Evolutionary conservation across 2,329 filamentous ascomycete species (phyloP).

Genomic region (Colletotrichum euphorbiae): DNA sequence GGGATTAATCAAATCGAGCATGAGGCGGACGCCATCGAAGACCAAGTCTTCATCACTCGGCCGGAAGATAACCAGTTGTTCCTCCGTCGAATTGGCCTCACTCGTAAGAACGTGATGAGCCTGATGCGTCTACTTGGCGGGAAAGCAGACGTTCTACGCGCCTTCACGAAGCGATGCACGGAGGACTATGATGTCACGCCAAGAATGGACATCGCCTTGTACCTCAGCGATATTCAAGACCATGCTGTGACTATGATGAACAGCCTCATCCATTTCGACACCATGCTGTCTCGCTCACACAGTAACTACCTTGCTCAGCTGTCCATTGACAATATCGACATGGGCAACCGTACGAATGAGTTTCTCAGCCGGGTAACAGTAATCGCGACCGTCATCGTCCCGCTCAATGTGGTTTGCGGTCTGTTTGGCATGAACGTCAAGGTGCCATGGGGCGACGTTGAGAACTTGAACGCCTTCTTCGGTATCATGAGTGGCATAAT

Average conservation of each 20-base stretch:
- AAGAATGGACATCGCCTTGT: slow-evolving; percentile 95
- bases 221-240: slow-evolving; percentile 97
- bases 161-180: slow-evolving; percentile 98
- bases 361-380: slow-evolving; percentile 96
- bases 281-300: slow-evolving; percentile 94
- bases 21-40: slow-evolving; percentile 93
- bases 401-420: slow-evolving; percentile 90
- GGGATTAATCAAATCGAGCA: slow-evolving; percentile 88
- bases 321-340: slow-evolving; percentile 88
- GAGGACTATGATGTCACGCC: slow-evolving; percentile 96
- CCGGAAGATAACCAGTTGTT: slow-evolving; percentile 84
- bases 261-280: slow-evolving; percentile 94
- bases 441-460: slow-evolving; percentile 71
- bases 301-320: slow-evolving; percentile 97
- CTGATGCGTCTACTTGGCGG: slow-evolving; percentile 92
- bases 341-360: slow-evolving; percentile 89
- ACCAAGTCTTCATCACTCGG: slow-evolving; percentile 92
- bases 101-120: slow-evolving; percentile 94
- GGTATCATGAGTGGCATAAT: slow-evolving; percentile 64
- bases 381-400: slow-evolving; percentile 93
- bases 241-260: slow-evolving; percentile 99
- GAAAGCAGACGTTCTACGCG: slow-evolving; percentile 98
- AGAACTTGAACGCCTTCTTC: slow-evolving; percentile 66
- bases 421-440: slow-evolving; percentile 88
- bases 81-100: slow-evolving; percentile 86